phyloP scores from a whole-genome alignment of 352 stramenopile species.

The Plasmopara viticola region DNA sequence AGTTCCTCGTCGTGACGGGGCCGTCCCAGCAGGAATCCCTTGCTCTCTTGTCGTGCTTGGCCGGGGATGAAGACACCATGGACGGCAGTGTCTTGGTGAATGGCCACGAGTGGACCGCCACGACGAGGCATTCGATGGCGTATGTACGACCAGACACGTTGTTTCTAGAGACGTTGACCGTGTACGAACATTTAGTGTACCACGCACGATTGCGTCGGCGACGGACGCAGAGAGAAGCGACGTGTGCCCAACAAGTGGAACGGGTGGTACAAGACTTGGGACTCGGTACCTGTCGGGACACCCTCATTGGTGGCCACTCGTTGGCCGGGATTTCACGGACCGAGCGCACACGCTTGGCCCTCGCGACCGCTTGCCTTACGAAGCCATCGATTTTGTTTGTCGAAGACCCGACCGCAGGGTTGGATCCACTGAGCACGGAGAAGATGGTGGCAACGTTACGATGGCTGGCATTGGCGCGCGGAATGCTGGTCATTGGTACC shows the following conservation, averaged over 20 bases:
- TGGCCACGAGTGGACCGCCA: conserved; percentile 42
- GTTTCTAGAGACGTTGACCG: conserved; percentile 81
- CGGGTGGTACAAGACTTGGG: conserved; percentile 55
- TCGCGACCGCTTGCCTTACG: conserved; percentile 77
- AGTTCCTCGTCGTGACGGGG: conserved; percentile 60
- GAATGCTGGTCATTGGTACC: conserved; percentile 83
- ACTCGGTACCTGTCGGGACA: conserved; percentile 34
- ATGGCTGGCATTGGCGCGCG: conserved; percentile 60
- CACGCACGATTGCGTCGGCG: conserved; percentile 79
- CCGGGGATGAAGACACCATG: conserved; percentile 78
- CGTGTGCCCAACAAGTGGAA: conserved; percentile 45
- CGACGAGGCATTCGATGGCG: conserved; percentile 23
- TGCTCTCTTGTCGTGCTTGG: conserved; percentile 89
- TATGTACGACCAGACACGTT: conserved; percentile 88
- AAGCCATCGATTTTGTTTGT: conserved; percentile 81
- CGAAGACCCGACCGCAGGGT: conserved; percentile 73
- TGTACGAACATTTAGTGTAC: conserved; percentile 85
- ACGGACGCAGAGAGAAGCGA: conserved; percentile 18
- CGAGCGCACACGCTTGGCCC: conserved; percentile 76
- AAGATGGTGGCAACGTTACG: conserved; percentile 45
- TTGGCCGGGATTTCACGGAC: conserved; percentile 61
- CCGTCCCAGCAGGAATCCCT: conserved; percentile 72
- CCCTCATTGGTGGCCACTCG: conserved; percentile 47
- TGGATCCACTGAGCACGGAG: conserved; percentile 63
- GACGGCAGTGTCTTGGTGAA: conserved; percentile 60